Percentiles rank a stretch among this genome's conserved stretches.
Evolutionary conservation across 2,329 filamentous ascomycete genomes (phyloP).

Genomic region (Cyphellophora europaea): DNA sequence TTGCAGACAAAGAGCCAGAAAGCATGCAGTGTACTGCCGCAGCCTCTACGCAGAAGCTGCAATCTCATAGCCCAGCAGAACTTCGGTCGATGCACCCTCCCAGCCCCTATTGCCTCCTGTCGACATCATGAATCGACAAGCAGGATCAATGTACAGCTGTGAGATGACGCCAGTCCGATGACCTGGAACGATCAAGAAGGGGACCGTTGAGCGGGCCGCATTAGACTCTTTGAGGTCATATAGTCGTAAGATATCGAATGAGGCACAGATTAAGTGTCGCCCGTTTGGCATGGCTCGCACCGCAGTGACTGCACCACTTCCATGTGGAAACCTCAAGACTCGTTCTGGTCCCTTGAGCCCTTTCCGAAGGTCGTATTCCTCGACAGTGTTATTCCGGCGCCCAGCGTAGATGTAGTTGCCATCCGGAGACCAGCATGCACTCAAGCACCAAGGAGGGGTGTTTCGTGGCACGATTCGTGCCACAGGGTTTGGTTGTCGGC

Average conservation of each 20-base stretch:
- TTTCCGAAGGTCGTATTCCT: slow-evolving; percentile 85
- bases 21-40: no score
- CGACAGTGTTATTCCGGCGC: slow-evolving; percentile 81
- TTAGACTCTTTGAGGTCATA: slow-evolving; percentile 69
- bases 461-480: slow-evolving; percentile 67
- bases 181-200: slow-evolving; percentile 92
- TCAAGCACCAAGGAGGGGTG: slow-evolving; percentile 95
- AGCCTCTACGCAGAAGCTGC: slow-evolving; percentile 35
- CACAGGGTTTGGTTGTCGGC: slow-evolving; percentile 62
- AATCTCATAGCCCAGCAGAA: slow-evolving; percentile 91
- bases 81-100: slow-evolving; percentile 86
- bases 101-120: slow-evolving; percentile 88
- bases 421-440: slow-evolving; percentile 89
- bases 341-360: slow-evolving; percentile 65
- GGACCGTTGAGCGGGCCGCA: slow-evolving; percentile 68
- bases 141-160: slow-evolving; percentile 75
- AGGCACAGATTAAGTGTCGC: slow-evolving; percentile 75
- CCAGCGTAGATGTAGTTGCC: slow-evolving; percentile 94
- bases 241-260: slow-evolving; percentile 83
- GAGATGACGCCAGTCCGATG: slow-evolving; percentile 82
- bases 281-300: slow-evolving; percentile 88
- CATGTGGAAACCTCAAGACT: slow-evolving; percentile 76
- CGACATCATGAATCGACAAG: slow-evolving; percentile 82
- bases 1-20: no score
- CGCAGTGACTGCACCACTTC: slow-evolving; percentile 82